Percentiles rank a stretch among this genome's conserved stretches.
These are phyloP conservation scores for Neurospora sp. DNA, from an alignment of 495 filamentous ascomycete species.

Conservation along the genomic window DNA sequence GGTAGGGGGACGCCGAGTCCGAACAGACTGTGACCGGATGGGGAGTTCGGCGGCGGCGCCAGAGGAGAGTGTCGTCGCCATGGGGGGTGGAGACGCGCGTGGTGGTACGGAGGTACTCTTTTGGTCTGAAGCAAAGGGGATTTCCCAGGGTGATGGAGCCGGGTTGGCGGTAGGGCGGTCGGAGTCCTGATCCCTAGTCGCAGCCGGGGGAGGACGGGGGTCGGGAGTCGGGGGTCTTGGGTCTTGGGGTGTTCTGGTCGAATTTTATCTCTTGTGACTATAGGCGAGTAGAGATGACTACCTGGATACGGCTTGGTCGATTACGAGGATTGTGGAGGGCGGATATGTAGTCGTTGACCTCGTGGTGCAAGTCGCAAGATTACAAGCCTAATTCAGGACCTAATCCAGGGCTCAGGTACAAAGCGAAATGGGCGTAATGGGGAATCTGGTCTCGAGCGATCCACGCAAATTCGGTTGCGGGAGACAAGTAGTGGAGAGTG, in stretches of 20 bases:
- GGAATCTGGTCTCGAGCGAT: background rate
- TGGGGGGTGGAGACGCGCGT: constrained; percentile 1
- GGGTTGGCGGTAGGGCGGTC: background rate
- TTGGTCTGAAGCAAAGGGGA: background rate
- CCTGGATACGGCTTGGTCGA: background rate
- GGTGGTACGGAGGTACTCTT: background rate
- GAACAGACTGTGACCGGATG: constrained; percentile 26
- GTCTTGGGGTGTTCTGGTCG: background rate
- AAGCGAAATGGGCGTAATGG: background rate
- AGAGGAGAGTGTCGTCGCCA: constrained; percentile 19
- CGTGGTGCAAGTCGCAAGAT: background rate
- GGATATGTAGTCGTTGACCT: background rate
- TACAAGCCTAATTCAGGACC: background rate
- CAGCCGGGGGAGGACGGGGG: background rate
- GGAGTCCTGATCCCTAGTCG: background rate
- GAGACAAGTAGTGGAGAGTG: background rate
- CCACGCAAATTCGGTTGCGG: background rate
- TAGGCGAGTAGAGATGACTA: background rate
- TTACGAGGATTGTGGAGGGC: background rate
- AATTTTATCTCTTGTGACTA: background rate
- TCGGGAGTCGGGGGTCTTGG: background rate
- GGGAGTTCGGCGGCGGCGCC: constrained; percentile 20
- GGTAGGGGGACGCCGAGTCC: constrained; percentile 23
- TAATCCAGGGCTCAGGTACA: background rate
- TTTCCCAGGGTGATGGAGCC: background rate